Evolutionary conservation across 2,329 filamentous ascomycete genomes (phyloP).

Genomic region (Xenoacremonium recifei): DNA sequence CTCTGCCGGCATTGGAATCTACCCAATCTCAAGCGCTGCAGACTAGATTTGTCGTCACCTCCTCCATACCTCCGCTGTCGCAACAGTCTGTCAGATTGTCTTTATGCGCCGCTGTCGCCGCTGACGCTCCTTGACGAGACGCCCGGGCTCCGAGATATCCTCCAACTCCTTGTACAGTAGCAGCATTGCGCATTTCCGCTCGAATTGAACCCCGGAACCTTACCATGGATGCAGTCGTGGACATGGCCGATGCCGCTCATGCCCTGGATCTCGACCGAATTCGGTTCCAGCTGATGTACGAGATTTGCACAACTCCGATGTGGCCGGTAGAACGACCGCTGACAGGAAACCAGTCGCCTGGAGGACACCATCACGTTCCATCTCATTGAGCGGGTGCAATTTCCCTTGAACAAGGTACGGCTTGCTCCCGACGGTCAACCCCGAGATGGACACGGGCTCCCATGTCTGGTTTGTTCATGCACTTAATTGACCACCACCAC

Average conservation of each 20-base stretch:
- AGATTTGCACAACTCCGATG: slow-evolving; percentile 1
- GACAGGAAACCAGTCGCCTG: slow-evolving; percentile 63
- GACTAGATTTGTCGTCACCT: neutral
- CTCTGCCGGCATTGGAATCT: no score
- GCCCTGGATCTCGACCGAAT: slow-evolving; percentile 90
- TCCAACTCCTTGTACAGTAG: neutral
- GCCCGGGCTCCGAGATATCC: neutral
- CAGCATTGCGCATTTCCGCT: neutral
- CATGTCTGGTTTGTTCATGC: slow-evolving; percentile 10
- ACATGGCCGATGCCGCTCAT: slow-evolving; percentile 79
- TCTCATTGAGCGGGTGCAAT: slow-evolving; percentile 96
- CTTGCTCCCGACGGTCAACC: slow-evolving; percentile 9
- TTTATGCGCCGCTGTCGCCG: neutral
- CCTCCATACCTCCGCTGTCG: neutral
- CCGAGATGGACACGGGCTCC: slow-evolving; percentile 7
- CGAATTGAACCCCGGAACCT: slow-evolving; percentile 7
- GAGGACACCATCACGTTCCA: slow-evolving; percentile 98
- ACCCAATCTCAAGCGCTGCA: no score
- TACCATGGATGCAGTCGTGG: slow-evolving; percentile 84
- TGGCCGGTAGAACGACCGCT: neutral
- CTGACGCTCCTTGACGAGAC: neutral
- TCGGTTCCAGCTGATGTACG: slow-evolving; percentile 88
- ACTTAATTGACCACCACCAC: neutral
- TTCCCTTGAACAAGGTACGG: slow-evolving; percentile 72
- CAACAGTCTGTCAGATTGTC: no score